Base-by-base conservation (phyloP, 352 stramenopile genomes). In the Globisporangium spinosum region DNA sequence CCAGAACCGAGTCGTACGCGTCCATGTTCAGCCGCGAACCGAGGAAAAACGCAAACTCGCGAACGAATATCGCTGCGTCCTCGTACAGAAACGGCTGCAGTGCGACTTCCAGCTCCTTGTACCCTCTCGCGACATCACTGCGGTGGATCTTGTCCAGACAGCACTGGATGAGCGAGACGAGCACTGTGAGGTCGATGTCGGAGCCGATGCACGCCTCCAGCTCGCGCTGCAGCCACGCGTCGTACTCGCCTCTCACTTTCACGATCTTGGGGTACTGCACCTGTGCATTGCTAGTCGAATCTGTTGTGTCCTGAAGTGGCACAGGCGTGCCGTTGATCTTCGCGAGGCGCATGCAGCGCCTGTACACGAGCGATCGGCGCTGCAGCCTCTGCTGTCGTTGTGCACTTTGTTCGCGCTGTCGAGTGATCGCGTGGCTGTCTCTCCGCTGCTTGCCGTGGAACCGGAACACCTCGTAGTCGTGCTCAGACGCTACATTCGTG, bases 71-170 rank as follows among this genome's bases (percentile, higher is more conserved):
- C 10, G 58, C 47, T 0, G 82, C 70, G 54, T 92, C 86, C 29
- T 90, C 85, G 22, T 82, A 81, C 38, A 94, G 61, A 69, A 93
- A 94, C 9, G 80, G 78, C 64, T 73, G 65, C 20, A 94, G 68
- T 6, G 82, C 82, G 43, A 68, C 63, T 25, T 85, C 49, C 10
- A 94, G 70, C 29, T 85, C 77, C 0, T 72, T 40, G 62, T 85
- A 83, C 57, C 79, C 80, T 35, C 78, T 72, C 53, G 71, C 64
- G 10, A 59, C 59, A 3, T 74, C 73, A 56, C 75, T 83, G 55
- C 76, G 71, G 2, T 60, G 43, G 15, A 82, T 76, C 54, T 85
- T 86, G 51, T 90, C 80, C 3, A 93, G 59, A 29, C 75, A 87
- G 72, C 76, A 80, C 38, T 85, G 72, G 45, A 93, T 88, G 25